Conservation (phyloP, 495 filamentous ascomycete genomes). For the Daldinia concentrica region DNA sequence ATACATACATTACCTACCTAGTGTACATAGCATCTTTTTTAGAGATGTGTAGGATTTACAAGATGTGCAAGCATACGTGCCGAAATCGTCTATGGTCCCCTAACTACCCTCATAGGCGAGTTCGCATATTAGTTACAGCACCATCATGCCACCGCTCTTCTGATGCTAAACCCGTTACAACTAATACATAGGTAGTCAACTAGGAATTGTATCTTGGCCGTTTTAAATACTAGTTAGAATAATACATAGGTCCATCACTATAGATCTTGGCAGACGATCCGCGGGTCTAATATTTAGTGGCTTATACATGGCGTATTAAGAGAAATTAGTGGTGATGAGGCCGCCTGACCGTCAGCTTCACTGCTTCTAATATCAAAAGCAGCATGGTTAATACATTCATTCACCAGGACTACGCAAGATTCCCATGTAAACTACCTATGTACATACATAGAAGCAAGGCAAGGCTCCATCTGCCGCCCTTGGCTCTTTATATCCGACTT, state of each 20-base stretch:
- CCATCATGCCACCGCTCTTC: slow-evolving; percentile 3
- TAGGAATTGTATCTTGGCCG: not conserved
- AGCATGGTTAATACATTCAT: not conserved
- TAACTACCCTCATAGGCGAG: not conserved
- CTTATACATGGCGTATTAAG: not conserved
- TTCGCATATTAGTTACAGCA: not conserved
- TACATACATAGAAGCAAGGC: slow-evolving; percentile 9
- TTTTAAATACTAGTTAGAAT: not conserved
- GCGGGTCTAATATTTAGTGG: slow-evolving; percentile 24
- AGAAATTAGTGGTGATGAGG: not conserved
- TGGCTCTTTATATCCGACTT: slow-evolving; percentile 36
- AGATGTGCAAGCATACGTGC: too few relatives aligned
- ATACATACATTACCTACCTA: too few relatives aligned
- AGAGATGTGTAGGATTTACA: too few relatives aligned
- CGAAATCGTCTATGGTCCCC: too few relatives aligned
- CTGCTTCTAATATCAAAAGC: not conserved
- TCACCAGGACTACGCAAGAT: slow-evolving; percentile 1
- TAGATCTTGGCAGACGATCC: slow-evolving; percentile 19
- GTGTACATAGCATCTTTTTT: too few relatives aligned
- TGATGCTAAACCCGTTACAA: slow-evolving; percentile 26
- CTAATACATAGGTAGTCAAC: not conserved
- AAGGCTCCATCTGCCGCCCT: slow-evolving; percentile 40
- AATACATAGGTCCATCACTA: not conserved
- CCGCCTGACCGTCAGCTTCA: slow-evolving; percentile 1
- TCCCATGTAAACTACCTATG: too few relatives aligned